Percentiles rank a stretch among this genome's conserved stretches.
Evolutionary conservation across 2,329 filamentous ascomycete species (phyloP).

Genomic region (Ascochyta rabiei): DNA sequence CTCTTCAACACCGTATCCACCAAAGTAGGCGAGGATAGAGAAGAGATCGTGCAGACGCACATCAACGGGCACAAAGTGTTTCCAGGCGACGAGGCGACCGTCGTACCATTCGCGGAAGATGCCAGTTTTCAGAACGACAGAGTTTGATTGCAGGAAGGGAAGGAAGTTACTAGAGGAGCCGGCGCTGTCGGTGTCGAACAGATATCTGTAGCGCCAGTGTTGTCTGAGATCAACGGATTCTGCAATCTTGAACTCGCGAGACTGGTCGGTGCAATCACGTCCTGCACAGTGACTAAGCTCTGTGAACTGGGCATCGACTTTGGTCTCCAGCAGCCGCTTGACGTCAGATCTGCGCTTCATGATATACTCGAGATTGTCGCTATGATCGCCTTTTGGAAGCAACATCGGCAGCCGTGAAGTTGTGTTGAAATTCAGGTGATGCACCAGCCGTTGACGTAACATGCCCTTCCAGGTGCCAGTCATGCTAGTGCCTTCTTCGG

Average conservation of each 20-base stretch:
- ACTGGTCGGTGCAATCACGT: constrained; percentile 60
- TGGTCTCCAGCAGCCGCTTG: constrained; percentile 58
- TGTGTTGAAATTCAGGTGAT: constrained; percentile 55
- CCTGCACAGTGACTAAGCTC: constrained; percentile 62
- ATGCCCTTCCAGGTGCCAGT: constrained; percentile 68
- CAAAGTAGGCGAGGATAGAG: constrained; percentile 75
- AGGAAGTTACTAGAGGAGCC: constrained; percentile 71
- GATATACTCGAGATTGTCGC: constrained; percentile 60
- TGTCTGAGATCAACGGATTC: constrained; percentile 58
- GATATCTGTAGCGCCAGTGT: constrained; percentile 70
- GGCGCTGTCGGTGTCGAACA: constrained; percentile 73
- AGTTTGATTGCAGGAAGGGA: constrained; percentile 68
- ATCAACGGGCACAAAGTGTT: constrained; percentile 81
- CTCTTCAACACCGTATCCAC: constrained; percentile 35
- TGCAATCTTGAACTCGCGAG: constrained; percentile 57
- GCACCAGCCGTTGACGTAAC: constrained; percentile 74
- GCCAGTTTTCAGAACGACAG: constrained; percentile 72
- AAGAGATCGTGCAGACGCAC: constrained; percentile 74
- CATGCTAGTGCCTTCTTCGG: constrained; percentile 58
- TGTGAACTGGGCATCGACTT: constrained; percentile 61
- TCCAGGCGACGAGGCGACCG: constrained; percentile 74
- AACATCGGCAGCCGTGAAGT: constrained; percentile 41
- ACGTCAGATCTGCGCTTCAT: constrained; percentile 60
- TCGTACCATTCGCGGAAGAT: constrained; percentile 83
- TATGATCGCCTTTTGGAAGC: constrained; percentile 57